A percentile compares a stretch with the other conserved stretches of the same genome.
Conservation (phyloP, 2,329 filamentous ascomycete species). For the Cytospora leucostoma region DNA sequence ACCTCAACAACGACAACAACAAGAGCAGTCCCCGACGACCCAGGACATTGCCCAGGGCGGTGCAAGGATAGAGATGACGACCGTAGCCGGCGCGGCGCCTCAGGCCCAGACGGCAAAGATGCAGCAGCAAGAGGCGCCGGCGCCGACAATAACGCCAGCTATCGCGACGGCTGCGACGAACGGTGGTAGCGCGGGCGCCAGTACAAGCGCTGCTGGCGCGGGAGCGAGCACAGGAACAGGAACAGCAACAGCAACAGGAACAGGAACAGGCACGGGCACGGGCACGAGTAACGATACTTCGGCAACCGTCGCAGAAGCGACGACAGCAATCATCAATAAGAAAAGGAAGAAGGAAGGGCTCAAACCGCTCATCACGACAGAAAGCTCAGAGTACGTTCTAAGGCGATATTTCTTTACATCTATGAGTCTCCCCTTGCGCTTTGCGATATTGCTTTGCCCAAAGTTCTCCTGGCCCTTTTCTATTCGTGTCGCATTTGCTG, state of each 20-base stretch:
- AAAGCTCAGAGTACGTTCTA: slow-evolving; percentile 47
- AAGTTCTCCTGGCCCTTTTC: slow-evolving; percentile 2
- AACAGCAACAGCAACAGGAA: slow-evolving; percentile 5
- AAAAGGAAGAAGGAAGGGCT: slow-evolving; percentile 75
- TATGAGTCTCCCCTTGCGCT: slow-evolving; percentile 10
- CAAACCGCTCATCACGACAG: slow-evolving; percentile 76
- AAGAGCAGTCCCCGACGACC: background rate
- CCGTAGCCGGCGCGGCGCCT: slow-evolving; percentile 4
- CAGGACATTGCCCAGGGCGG: slow-evolving; percentile 10
- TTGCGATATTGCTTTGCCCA: slow-evolving; percentile 4
- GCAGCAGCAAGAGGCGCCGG: slow-evolving; percentile 18
- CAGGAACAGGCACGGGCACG: background rate
- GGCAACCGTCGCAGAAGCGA: slow-evolving; percentile 24
- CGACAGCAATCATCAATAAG: slow-evolving; percentile 48
- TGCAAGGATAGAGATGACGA: slow-evolving; percentile 3
- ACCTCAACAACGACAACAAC: slow-evolving; percentile 12
- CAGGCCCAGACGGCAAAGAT: slow-evolving; percentile 10
- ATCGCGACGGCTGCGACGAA: slow-evolving; percentile 13
- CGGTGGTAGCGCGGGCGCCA: slow-evolving; percentile 9
- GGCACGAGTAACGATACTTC: slow-evolving; percentile 15
- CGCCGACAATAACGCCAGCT: slow-evolving; percentile 15
- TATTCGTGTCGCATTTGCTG: background rate
- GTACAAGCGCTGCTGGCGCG: slow-evolving; percentile 9
- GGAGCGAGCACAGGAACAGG: slow-evolving; percentile 6
- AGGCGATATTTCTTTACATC: slow-evolving; percentile 17